These are phyloP conservation scores for Penicillium expansum DNA, from an alignment of 2,329 filamentous ascomycete genomes.

Conservation along the genomic window DNA sequence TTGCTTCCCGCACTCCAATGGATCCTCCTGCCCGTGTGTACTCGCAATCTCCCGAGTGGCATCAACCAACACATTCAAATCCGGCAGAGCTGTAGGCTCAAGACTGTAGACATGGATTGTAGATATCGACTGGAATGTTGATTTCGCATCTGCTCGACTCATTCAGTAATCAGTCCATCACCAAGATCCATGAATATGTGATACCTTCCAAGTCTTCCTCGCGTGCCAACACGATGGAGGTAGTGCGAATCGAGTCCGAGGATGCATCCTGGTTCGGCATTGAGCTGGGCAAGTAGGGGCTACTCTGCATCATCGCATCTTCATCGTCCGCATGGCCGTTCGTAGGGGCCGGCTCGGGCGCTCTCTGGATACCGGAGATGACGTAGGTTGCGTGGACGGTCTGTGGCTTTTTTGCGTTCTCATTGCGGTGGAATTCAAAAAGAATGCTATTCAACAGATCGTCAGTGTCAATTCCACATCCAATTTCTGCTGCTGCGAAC, in stretches of 20 bases:
- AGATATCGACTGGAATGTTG: constrained; percentile 67
- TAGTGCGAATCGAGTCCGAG: constrained; percentile 53
- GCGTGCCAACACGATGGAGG: constrained; percentile 63
- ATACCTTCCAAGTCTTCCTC: constrained; percentile 73
- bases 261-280: constrained; percentile 53
- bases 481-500: not conserved
- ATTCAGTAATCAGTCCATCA: not conserved
- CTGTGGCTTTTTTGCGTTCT: constrained; percentile 70
- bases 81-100: constrained; percentile 66
- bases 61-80: constrained; percentile 70
- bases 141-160: constrained; percentile 56
- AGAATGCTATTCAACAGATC: constrained; percentile 62
- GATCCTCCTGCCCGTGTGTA: constrained; percentile 58
- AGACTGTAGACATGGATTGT: constrained; percentile 88
- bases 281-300: constrained; percentile 66
- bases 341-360: constrained; percentile 30
- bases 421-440: constrained; percentile 76
- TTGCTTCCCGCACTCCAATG: constrained; percentile 55
- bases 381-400: constrained; percentile 92
- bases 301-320: constrained; percentile 61
- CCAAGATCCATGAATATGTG: not conserved
- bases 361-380: constrained; percentile 66
- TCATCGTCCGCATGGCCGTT: constrained; percentile 61
- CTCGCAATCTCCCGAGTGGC: constrained; percentile 62
- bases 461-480: constrained; percentile 7